Conservation (phyloP, 768 basidiomycete species). For the Saitozyma sp. region DNA sequence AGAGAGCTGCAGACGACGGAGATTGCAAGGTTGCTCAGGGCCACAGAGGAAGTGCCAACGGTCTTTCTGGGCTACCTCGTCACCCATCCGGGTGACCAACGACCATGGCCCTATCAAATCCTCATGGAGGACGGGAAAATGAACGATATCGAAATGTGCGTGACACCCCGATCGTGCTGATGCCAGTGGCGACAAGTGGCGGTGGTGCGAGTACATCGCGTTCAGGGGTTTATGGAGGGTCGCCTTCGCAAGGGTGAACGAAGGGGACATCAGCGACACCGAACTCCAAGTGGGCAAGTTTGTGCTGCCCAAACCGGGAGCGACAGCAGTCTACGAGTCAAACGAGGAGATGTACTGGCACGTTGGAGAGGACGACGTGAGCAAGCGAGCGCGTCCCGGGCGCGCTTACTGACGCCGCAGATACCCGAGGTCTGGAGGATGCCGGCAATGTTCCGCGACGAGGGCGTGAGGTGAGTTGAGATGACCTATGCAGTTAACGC, state of each 20-base stretch:
- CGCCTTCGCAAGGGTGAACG: slow-evolving; percentile 72
- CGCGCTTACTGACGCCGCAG: slow-evolving; percentile 10
- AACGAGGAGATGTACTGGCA: slow-evolving; percentile 67
- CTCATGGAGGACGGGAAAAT: slow-evolving; percentile 70
- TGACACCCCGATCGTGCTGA: neutral
- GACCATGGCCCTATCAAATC: slow-evolving; percentile 52
- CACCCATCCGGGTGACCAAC: slow-evolving; percentile 38
- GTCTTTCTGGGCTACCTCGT: slow-evolving; percentile 51
- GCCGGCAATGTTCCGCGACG: slow-evolving; percentile 43
- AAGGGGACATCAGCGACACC: slow-evolving; percentile 83
- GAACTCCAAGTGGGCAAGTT: slow-evolving; percentile 84
- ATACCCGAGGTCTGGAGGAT: slow-evolving; percentile 55
- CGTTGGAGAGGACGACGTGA: slow-evolving; percentile 65
- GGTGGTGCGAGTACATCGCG: slow-evolving; percentile 84
- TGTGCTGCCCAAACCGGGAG: slow-evolving; percentile 65
- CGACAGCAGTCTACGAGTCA: slow-evolving; percentile 62
- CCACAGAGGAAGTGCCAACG: slow-evolving; percentile 68
- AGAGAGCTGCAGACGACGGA: slow-evolving; percentile 80
- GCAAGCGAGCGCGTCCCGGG: slow-evolving; percentile 4
- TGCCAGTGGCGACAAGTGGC: slow-evolving; percentile 26
- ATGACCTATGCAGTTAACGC: neutral
- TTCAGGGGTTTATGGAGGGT: slow-evolving; percentile 62
- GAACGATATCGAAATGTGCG: slow-evolving; percentile 69
- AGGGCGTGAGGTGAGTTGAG: slow-evolving; percentile 34
- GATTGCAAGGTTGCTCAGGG: slow-evolving; percentile 74